Conservation (phyloP, 1,284 basidiomycete species). For the Trichosporon sp. region DNA sequence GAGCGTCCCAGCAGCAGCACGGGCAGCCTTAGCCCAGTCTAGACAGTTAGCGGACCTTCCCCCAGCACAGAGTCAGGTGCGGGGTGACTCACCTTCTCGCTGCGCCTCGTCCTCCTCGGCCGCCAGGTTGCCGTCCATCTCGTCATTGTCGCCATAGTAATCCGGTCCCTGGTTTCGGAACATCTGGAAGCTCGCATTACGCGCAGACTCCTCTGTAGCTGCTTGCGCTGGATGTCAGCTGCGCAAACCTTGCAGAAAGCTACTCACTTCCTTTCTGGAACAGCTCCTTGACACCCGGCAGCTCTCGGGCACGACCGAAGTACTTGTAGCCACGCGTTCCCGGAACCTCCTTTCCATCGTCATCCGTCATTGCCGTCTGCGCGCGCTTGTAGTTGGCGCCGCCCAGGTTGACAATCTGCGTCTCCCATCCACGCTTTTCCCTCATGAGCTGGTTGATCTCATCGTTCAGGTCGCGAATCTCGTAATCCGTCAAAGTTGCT, state of each 20-base stretch:
- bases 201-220: constrained; percentile 76
- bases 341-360: constrained; percentile 91
- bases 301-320: constrained; percentile 94
- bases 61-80: too few species aligned
- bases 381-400: constrained; percentile 95
- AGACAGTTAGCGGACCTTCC: too few species aligned
- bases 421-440: constrained; percentile 97
- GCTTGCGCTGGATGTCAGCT: constrained; percentile 61
- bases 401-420: constrained; percentile 90
- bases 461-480: constrained; percentile 94
- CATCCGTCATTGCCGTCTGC: constrained; percentile 80
- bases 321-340: constrained; percentile 99
- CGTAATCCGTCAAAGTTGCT: constrained; percentile 94
- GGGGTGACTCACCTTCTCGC: constrained; percentile 66
- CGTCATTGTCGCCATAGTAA: constrained; percentile 92
- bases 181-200: constrained; percentile 76
- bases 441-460: constrained; percentile 96
- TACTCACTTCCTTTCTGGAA: constrained; percentile 75
- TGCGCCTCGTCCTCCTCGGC: constrained; percentile 72
- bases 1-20: constrained; percentile 35
- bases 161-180: constrained; percentile 83
- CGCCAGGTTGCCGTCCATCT: constrained; percentile 70
- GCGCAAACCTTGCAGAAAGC: too few species aligned
- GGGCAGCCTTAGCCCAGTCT: constrained; percentile 70
- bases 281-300: constrained; percentile 92